phyloP scores from a whole-genome alignment of 805 yeast genomes.

The Zygotorulaspora florentina region DNA sequence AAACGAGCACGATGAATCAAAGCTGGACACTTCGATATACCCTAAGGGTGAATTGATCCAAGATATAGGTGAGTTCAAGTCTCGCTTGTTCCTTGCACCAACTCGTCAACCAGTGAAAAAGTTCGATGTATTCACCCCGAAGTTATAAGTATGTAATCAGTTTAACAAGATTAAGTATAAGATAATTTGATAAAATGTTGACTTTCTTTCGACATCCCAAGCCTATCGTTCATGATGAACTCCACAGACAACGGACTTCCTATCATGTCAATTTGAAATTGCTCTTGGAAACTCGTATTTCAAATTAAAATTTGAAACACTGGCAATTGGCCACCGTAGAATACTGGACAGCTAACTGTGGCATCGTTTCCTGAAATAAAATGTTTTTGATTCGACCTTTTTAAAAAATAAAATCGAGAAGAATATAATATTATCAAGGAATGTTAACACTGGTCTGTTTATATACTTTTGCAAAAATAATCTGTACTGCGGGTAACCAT shows the following conservation, averaged over 20 bases:
- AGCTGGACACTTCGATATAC: constrained; percentile 32
- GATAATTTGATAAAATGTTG: constrained; percentile 25
- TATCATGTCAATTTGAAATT: constrained; percentile 31
- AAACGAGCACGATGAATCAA: constrained; percentile 22
- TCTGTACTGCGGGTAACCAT: constrained; percentile 1
- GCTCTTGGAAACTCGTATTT: constrained; percentile 38
- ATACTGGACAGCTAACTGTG: constrained; percentile 38
- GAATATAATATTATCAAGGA: not conserved
- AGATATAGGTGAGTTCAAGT: constrained; percentile 53
- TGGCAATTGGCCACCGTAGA: constrained; percentile 39
- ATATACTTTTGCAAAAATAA: not conserved
- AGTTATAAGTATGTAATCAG: constrained; percentile 6
- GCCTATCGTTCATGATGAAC: constrained; percentile 29
- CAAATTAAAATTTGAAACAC: constrained; percentile 31
- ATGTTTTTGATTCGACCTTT: constrained; percentile 34
- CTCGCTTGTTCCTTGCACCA: constrained; percentile 48
- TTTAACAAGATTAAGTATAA: not conserved
- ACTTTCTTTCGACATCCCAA: constrained; percentile 39
- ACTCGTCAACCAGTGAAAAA: constrained; percentile 54
- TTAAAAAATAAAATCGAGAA: constrained; percentile 14
- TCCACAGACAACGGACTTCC: constrained; percentile 39
- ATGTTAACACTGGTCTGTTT: not conserved
- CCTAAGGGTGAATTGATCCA: constrained; percentile 48
- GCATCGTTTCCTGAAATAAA: constrained; percentile 35
- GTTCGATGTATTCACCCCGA: constrained; percentile 21